Percentiles rank a stretch among this genome's conserved stretches.
Evolutionary conservation across 2,329 filamentous ascomycete species (phyloP).

Genomic region (Macrophomina tecta): DNA sequence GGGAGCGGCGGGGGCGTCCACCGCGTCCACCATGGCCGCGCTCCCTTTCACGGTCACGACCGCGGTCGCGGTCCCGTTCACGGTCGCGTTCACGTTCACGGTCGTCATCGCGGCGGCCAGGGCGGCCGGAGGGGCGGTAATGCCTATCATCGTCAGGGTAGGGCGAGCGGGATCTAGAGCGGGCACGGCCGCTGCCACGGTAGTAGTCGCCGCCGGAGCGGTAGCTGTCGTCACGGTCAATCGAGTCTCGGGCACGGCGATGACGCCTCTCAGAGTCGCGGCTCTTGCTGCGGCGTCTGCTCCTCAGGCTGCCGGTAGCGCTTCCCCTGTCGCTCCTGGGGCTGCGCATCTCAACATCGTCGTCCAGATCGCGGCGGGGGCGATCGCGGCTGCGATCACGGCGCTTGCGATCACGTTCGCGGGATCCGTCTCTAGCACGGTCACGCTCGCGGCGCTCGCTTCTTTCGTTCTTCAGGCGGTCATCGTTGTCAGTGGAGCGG

Average conservation of each 20-base stretch:
- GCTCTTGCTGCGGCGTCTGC: conserved; percentile 36
- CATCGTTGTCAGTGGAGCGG: conserved; percentile 60
- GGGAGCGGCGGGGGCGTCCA: conserved; percentile 55
- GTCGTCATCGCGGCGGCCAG: conserved; percentile 53
- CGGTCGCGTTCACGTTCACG: conserved; percentile 61
- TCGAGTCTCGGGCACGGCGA: conserved; percentile 35
- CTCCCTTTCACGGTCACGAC: conserved; percentile 64
- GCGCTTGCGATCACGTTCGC: conserved; percentile 38
- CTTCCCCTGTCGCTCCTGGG: conserved; percentile 39
- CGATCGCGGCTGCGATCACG: conserved; percentile 34
- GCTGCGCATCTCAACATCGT: conserved; percentile 44
- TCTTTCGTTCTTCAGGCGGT: conserved; percentile 40
- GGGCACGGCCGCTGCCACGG: conserved; percentile 41
- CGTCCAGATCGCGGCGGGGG: conserved; percentile 40
- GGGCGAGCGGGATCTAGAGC: conserved; percentile 45
- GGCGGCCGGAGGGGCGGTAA: conserved; percentile 38
- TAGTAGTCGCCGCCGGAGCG: conserved; percentile 47
- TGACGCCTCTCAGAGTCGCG: conserved; percentile 35
- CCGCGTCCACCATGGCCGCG: conserved; percentile 56
- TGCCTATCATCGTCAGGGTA: conserved; percentile 43
- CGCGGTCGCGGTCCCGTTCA: conserved; percentile 61
- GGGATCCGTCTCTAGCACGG: conserved; percentile 33
- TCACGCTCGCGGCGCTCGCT: conserved; percentile 43
- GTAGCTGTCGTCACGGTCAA: conserved; percentile 30
- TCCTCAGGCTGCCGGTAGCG: conserved; percentile 45